Conservation (phyloP, 768 basidiomycete species). For the Agaricus blazei region DNA sequence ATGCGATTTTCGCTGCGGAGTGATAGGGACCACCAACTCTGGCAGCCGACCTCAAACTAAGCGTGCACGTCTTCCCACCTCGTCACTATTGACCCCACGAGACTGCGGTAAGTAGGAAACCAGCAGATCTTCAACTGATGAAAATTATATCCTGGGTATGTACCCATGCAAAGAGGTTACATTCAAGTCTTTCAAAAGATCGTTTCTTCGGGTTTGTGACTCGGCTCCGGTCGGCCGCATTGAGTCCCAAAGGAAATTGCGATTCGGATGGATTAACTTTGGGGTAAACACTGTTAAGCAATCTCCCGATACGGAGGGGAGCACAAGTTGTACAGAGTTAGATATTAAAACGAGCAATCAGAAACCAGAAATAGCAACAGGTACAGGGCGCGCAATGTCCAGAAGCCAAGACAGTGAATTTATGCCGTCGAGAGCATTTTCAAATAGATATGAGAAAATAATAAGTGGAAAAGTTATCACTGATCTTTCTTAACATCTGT, state of each 20-base stretch:
- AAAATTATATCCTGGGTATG: no score
- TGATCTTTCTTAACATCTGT: constrained; percentile 35
- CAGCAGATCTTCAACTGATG: no score
- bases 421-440: background rate
- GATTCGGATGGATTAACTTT: constrained; percentile 1
- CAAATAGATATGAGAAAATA: background rate
- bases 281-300: background rate
- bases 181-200: background rate
- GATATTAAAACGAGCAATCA: background rate
- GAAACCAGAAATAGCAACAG: background rate
- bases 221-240: background rate
- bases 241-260: constrained; percentile 2
- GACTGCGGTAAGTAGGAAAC: no score
- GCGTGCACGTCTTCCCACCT: no score
- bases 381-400: background rate
- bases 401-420: background rate
- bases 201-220: background rate
- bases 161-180: background rate
- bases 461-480: constrained; percentile 14
- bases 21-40: background rate
- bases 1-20: background rate
- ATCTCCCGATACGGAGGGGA: constrained; percentile 5
- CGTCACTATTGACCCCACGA: no score
- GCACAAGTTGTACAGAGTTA: background rate
- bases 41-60: no score